These are phyloP conservation scores for Samsoniella hepiali DNA, from an alignment of 2,329 filamentous ascomycete genomes.

Conservation along the genomic window DNA sequence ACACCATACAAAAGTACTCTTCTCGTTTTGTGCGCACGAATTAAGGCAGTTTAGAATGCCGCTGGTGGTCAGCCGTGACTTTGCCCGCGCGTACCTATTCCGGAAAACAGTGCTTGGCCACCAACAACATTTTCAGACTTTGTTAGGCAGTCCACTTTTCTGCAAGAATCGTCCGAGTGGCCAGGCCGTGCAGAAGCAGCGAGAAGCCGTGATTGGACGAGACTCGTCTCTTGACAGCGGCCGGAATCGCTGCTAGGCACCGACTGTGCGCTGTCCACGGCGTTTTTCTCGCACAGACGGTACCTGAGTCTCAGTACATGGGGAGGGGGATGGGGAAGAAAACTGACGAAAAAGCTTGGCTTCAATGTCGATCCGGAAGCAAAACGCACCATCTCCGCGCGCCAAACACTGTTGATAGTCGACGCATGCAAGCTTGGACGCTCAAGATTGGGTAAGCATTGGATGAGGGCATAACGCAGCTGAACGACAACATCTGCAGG, in stretches of 20 bases:
- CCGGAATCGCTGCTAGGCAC: neutral
- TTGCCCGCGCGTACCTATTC: neutral
- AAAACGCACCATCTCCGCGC: neutral
- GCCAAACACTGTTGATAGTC: neutral
- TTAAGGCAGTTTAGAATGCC: neutral
- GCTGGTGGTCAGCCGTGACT: neutral
- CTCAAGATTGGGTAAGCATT: neutral
- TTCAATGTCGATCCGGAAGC: neutral
- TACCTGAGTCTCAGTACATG: neutral
- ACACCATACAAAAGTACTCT: neutral
- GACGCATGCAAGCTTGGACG: neutral
- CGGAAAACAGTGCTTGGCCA: neutral
- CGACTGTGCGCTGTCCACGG: neutral
- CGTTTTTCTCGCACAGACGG: neutral
- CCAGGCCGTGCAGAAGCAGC: neutral
- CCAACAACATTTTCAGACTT: conserved; percentile 5
- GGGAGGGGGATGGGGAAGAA: neutral
- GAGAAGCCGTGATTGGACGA: conserved; percentile 3
- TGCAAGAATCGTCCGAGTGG: neutral
- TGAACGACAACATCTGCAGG: neutral
- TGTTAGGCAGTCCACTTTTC: conserved; percentile 11
- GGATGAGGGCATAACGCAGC: conserved; percentile 1
- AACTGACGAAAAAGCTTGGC: conserved; percentile 3
- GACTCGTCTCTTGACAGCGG: neutral
- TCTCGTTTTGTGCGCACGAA: neutral